phyloP scores from a whole-genome alignment of 257 asterid genomes.

The Plectranthus barbatus region DNA sequence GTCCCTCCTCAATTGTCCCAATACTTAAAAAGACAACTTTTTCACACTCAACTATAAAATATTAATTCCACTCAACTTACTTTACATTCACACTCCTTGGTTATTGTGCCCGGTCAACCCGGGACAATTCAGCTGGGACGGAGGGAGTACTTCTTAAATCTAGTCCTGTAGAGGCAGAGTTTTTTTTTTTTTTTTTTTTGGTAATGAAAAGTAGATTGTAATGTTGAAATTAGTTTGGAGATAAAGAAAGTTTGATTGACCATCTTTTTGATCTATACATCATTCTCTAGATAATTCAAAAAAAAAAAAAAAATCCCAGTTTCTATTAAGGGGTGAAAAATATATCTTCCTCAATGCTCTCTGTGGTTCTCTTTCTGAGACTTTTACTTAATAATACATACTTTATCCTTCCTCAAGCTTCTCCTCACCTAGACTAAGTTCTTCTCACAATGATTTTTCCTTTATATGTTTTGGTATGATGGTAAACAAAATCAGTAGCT shows the following conservation, averaged over 20 bases:
- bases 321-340: not conserved
- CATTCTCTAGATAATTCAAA: too few relatives aligned
- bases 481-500: not conserved
- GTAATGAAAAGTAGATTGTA: not conserved
- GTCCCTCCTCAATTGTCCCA: too few relatives aligned
- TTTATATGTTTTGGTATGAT: not conserved
- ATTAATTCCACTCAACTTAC: too few relatives aligned
- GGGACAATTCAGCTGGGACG: too few relatives aligned
- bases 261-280: too few relatives aligned
- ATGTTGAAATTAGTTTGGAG: not conserved
- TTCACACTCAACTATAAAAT: too few relatives aligned
- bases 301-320: not conserved
- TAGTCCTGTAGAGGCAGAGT: not conserved
- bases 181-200: too few relatives aligned
- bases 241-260: too few relatives aligned
- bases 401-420: constrained; percentile 4
- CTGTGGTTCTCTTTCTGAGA: not conserved
- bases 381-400: not conserved
- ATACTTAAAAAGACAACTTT: too few relatives aligned
- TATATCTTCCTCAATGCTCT: not conserved
- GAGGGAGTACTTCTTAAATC: not conserved
- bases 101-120: too few relatives aligned
- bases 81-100: too few relatives aligned
- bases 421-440: not conserved
- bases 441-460: not conserved